Conservation (phyloP, 352 stramenopile species). For the Phytophthora pinifolia region DNA sequence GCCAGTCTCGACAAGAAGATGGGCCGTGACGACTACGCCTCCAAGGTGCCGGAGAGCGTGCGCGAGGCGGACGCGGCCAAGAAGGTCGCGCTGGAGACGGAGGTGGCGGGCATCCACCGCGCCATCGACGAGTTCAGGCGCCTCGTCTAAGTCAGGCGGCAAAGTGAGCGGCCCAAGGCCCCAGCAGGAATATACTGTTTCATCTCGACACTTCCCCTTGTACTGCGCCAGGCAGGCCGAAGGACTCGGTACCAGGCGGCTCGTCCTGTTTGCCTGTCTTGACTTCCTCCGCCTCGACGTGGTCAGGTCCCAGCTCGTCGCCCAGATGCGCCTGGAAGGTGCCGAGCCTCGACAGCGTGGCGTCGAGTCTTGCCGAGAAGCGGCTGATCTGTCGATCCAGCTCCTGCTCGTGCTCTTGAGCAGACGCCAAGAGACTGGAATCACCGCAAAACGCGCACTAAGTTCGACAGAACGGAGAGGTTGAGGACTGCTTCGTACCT, state of each 20-base stretch:
- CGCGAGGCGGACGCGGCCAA: slow-evolving; percentile 78
- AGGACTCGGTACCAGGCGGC: too few species aligned
- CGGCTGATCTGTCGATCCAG: slow-evolving; percentile 46
- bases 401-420: slow-evolving; percentile 45
- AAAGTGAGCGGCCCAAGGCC: too few species aligned
- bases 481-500: slow-evolving; percentile 1
- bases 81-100: slow-evolving; percentile 77
- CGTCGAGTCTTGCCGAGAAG: slow-evolving; percentile 33
- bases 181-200: slow-evolving; percentile 31
- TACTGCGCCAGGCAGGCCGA: slow-evolving; percentile 26
- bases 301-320: slow-evolving; percentile 39
- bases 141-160: too few species aligned
- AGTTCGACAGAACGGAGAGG: background rate
- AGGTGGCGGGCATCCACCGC: slow-evolving; percentile 75
- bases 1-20: slow-evolving; percentile 83
- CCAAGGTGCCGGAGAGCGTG: slow-evolving; percentile 80
- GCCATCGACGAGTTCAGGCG: slow-evolving; percentile 81
- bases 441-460: background rate
- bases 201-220: slow-evolving; percentile 14
- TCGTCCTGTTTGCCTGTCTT: too few species aligned
- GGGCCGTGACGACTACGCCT: slow-evolving; percentile 71
- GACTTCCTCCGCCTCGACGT: too few species aligned
- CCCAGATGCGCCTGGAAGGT: slow-evolving; percentile 37
- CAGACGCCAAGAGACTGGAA: slow-evolving; percentile 35
- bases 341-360: slow-evolving; percentile 38